Evolutionary conservation across 257 asterid genomes (phyloP).

Genomic region (Pogostemon cablin): DNA sequence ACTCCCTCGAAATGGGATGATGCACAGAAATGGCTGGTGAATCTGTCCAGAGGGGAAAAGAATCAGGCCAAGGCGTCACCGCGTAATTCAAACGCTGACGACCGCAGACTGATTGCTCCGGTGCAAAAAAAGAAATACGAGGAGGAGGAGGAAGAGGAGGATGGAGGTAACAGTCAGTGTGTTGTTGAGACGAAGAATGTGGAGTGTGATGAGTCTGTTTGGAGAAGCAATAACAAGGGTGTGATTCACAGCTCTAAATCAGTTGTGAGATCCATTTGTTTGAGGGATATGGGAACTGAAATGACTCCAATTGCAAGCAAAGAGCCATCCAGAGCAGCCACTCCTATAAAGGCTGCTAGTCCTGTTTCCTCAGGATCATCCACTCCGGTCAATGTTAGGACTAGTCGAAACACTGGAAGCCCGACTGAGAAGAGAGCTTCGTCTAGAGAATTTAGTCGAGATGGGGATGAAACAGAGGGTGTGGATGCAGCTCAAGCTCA

Average conservation of each 20-base stretch:
- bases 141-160: conserved; percentile 50
- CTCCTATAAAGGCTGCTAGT: conserved; percentile 71
- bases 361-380: conserved; percentile 42
- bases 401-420: conserved; percentile 36
- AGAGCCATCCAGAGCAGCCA: conserved; percentile 90
- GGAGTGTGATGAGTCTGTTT: conserved; percentile 63
- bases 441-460: conserved; percentile 40
- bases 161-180: conserved; percentile 32
- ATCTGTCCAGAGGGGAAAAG: conserved; percentile 72
- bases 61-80: conserved; percentile 63
- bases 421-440: conserved; percentile 37
- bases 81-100: conserved; percentile 92
- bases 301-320: conserved; percentile 95
- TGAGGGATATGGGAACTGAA: conserved; percentile 97
- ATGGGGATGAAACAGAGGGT: conserved; percentile 41
- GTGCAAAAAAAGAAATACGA: conserved; percentile 55
- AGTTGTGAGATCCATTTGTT: conserved; percentile 61
- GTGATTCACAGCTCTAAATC: conserved; percentile 43
- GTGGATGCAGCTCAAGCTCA: conserved; percentile 27
- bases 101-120: conserved; percentile 68
- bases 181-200: conserved; percentile 73
- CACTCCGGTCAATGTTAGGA: conserved; percentile 25
- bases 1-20: conserved; percentile 99
- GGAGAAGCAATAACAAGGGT: conserved; percentile 59
- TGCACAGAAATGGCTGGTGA: conserved; percentile 96